phyloP scores from a whole-genome alignment of 1,139 yeast species.

The Sugiyamaella xylanicola region DNA sequence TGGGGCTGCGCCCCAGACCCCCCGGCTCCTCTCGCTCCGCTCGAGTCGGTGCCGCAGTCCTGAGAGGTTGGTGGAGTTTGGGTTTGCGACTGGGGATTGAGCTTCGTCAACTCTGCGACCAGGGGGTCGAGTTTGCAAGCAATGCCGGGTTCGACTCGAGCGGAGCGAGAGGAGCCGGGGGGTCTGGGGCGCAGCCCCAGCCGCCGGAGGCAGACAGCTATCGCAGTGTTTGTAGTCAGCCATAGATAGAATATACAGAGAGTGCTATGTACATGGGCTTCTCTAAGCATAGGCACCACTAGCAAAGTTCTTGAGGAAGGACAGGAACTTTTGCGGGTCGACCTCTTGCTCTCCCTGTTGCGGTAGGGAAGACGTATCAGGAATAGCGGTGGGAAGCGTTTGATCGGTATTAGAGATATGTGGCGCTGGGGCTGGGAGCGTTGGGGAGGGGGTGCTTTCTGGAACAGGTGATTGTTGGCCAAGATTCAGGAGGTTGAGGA shows the following conservation, averaged over 20 bases:
- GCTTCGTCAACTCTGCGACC: too few species aligned
- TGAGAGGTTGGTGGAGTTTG: too few species aligned
- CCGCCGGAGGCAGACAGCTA: slow-evolving; percentile 7
- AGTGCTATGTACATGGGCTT: not conserved
- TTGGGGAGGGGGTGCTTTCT: not conserved
- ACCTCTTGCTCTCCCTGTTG: not conserved
- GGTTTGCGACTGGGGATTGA: too few species aligned
- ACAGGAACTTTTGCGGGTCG: slow-evolving; percentile 6
- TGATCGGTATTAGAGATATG: not conserved
- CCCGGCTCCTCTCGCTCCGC: too few species aligned
- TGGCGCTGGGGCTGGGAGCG: not conserved
- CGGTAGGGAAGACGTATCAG: not conserved
- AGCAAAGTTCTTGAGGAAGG: slow-evolving; percentile 15
- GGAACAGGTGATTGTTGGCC: slow-evolving; percentile 1
- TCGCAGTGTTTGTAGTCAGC: not conserved
- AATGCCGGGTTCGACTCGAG: too few species aligned
- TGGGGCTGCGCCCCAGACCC: too few species aligned
- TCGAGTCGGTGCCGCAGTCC: too few species aligned
- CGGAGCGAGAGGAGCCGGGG: not conserved
- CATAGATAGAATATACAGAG: too few species aligned
- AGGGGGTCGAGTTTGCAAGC: too few species aligned
- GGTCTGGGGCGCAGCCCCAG: slow-evolving; percentile 7
- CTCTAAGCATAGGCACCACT: slow-evolving; percentile 13
- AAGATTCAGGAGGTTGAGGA: slow-evolving; percentile 11
- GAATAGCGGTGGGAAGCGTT: not conserved